Percentiles rank a stretch among this genome's conserved stretches.
Evolutionary conservation across 805 yeast genomes (phyloP).

Genomic region (Zygosaccharomyces bailii): DNA sequence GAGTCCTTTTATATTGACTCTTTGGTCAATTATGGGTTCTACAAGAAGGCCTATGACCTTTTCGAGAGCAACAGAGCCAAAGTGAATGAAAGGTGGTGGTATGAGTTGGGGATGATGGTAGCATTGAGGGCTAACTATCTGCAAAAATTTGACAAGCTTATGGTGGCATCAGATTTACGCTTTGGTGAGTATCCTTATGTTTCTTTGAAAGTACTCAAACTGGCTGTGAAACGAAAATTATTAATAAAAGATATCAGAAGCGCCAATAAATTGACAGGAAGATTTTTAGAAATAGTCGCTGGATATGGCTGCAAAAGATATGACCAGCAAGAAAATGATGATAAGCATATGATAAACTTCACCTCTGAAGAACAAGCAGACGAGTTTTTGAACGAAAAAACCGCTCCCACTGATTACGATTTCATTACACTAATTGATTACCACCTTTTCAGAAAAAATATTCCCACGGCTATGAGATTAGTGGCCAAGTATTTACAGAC

Average conservation of each 20-base stretch:
- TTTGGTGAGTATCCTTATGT: constrained; percentile 34
- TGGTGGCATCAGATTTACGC: constrained; percentile 28
- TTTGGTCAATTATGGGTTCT: constrained; percentile 36
- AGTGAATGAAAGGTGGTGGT: constrained; percentile 50
- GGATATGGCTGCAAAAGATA: constrained; percentile 24
- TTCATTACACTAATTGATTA: constrained; percentile 28
- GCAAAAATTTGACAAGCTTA: constrained; percentile 38
- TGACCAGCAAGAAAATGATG: not conserved
- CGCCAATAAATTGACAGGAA: constrained; percentile 36
- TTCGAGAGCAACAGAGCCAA: constrained; percentile 37
- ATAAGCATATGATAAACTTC: constrained; percentile 21
- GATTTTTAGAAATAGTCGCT: constrained; percentile 28
- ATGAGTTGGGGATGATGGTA: constrained; percentile 45
- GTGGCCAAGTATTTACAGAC: constrained; percentile 27
- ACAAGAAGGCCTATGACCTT: constrained; percentile 38
- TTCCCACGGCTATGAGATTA: constrained; percentile 19
- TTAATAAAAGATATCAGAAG: constrained; percentile 25
- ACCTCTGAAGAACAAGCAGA: constrained; percentile 33
- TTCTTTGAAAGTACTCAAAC: constrained; percentile 37
- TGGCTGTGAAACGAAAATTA: constrained; percentile 37
- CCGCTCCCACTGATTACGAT: constrained; percentile 28
- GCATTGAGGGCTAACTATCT: constrained; percentile 37
- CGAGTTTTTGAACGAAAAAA: constrained; percentile 29
- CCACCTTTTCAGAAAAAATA: constrained; percentile 21
- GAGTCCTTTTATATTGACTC: constrained; percentile 50